A percentile compares a stretch with the other conserved stretches of the same genome.
Conservation (phyloP, 2,329 filamentous ascomycete species). For the Trichoderma atrobrunneum region DNA sequence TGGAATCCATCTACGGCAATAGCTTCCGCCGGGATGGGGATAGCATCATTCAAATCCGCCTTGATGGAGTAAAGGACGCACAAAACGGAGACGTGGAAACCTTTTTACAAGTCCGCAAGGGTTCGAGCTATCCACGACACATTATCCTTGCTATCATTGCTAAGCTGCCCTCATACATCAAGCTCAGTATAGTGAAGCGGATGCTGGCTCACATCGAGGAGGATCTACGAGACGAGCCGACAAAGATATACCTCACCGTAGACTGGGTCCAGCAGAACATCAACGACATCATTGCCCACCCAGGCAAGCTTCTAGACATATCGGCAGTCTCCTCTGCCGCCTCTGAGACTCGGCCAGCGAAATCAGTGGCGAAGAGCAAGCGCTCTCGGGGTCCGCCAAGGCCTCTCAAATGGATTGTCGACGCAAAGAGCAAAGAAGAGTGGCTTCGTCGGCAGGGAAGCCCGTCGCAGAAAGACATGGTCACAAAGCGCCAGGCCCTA, state of each 20-base stretch:
- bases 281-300: conserved; percentile 76
- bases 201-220: conserved; percentile 68
- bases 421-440: conserved; percentile 58
- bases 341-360: conserved; percentile 47
- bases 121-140: conserved; percentile 69
- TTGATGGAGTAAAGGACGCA: conserved; percentile 56
- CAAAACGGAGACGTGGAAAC: conserved; percentile 51
- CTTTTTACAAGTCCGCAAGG: conserved; percentile 65
- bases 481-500: conserved; percentile 66
- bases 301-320: conserved; percentile 80
- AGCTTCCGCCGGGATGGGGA: conserved; percentile 60
- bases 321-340: conserved; percentile 71
- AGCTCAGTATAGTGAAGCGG: conserved; percentile 80
- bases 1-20: conserved; percentile 84
- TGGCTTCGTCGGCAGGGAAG: conserved; percentile 69
- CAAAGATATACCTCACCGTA: conserved; percentile 81
- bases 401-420: conserved; percentile 62
- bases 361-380: conserved; percentile 30
- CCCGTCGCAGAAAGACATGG: conserved; percentile 70
- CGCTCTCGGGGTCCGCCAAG: conserved; percentile 48
- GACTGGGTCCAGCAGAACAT: conserved; percentile 91
- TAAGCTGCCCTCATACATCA: conserved; percentile 85
- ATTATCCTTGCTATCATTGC: conserved; percentile 68
- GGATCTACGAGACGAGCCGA: conserved; percentile 75
- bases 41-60: conserved; percentile 66